Evolutionary conservation across 768 basidiomycete genomes (phyloP).

Genomic region (Russula lepida): DNA sequence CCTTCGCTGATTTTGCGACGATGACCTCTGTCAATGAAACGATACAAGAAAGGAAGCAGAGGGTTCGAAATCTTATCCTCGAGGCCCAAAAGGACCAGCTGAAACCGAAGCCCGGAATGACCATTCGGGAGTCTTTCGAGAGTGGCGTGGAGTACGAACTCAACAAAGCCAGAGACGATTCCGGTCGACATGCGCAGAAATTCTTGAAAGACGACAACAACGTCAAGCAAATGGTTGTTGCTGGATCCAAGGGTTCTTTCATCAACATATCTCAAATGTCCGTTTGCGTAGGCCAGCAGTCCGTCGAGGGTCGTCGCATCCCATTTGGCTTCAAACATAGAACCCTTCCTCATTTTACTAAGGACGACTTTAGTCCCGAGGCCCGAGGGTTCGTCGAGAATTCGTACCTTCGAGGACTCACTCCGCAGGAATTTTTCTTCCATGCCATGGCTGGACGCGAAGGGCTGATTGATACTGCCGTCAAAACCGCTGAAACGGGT

Average conservation of each 20-base stretch:
- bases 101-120: constrained; percentile 94
- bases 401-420: constrained; percentile 91
- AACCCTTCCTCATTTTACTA: constrained; percentile 92
- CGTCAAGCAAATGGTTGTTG: constrained; percentile 99
- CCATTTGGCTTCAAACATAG: constrained; percentile 98
- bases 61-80: constrained; percentile 71
- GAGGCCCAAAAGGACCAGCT: constrained; percentile 80
- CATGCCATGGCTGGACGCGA: constrained; percentile 99
- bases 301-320: constrained; percentile 95
- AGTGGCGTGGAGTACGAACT: constrained; percentile 83
- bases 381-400: constrained; percentile 98
- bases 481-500: constrained; percentile 99
- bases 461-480: constrained; percentile 97
- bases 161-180: constrained; percentile 90
- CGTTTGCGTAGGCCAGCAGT: constrained; percentile 97
- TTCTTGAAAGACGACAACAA: constrained; percentile 98
- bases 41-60: constrained; percentile 71
- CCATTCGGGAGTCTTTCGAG: constrained; percentile 97
- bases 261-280: constrained; percentile 99
- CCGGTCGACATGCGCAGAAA: constrained; percentile 95
- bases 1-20: constrained; percentile 83
- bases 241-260: constrained; percentile 97
- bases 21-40: constrained; percentile 82
- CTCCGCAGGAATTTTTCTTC: constrained; percentile 99
- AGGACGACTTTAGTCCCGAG: constrained; percentile 98